Evolutionary conservation across 371 early-diverging fungal genomes (phyloP).

Genomic region (Antonospora locustae): DNA sequence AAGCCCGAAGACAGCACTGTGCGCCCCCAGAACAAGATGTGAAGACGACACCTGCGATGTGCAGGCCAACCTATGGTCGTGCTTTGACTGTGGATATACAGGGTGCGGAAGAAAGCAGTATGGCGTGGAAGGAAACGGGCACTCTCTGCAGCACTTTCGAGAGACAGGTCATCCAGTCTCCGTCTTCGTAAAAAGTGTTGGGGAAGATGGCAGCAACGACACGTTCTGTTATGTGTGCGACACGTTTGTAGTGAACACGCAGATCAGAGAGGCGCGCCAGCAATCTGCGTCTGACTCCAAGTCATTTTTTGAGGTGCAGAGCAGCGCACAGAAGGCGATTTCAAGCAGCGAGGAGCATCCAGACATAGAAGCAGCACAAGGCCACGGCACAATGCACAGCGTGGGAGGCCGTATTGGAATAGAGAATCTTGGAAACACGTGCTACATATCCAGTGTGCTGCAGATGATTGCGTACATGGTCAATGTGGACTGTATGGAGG

Average conservation of each 20-base stretch:
- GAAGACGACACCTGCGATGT: conserved; percentile 82
- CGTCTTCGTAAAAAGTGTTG: conserved; percentile 51
- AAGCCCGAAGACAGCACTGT: not conserved
- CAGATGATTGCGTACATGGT: conserved; percentile 40
- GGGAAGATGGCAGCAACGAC: conserved; percentile 12
- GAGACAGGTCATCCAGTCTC: conserved; percentile 66
- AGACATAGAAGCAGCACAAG: too few species aligned
- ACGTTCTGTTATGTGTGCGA: conserved; percentile 51
- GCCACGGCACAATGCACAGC: too few species aligned
- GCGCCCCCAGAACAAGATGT: conserved; percentile 20
- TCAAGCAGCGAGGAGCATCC: too few species aligned
- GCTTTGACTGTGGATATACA: conserved; percentile 58
- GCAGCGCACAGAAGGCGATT: too few species aligned
- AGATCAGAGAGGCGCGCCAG: too few species aligned
- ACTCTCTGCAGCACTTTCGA: conserved; percentile 73
- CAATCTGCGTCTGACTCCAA: too few species aligned
- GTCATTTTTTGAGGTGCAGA: too few species aligned
- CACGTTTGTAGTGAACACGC: conserved; percentile 17
- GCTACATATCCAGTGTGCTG: conserved; percentile 49
- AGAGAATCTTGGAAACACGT: conserved; percentile 48
- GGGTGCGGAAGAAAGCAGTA: conserved; percentile 67
- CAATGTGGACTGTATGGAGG: conserved; percentile 5
- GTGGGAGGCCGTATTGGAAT: conserved; percentile 45
- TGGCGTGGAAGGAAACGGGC: conserved; percentile 96
- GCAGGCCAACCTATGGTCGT: conserved; percentile 61